phyloP scores from a whole-genome alignment of 257 asterid species.

The Solanum chmielewskii region DNA sequence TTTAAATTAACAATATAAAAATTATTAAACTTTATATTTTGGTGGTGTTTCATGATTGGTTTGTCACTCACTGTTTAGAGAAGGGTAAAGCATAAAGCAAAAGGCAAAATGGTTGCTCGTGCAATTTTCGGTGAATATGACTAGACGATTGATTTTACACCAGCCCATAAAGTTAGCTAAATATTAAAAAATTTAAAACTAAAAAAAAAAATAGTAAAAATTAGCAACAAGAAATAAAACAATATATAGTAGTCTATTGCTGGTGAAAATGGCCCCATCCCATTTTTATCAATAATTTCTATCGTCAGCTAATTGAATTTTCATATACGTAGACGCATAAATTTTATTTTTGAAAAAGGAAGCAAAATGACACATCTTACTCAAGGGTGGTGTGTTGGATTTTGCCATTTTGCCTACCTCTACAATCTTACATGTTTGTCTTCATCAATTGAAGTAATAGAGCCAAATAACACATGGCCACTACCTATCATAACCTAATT shows the following conservation, averaged over 20 bases:
- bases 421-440: not conserved
- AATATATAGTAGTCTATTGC: not conserved
- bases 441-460: not conserved
- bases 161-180: not conserved
- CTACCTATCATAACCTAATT: not conserved
- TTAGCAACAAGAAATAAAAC: not conserved
- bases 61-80: not conserved
- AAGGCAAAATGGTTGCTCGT: not conserved
- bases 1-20: not conserved
- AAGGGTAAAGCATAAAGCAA: not conserved
- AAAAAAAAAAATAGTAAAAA: not conserved
- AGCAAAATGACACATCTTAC: not conserved
- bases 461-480: not conserved
- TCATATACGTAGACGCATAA: not conserved
- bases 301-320: not conserved
- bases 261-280: slow-evolving; percentile 4
- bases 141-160: slow-evolving; percentile 3
- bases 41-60: not conserved
- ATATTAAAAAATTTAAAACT: not conserved
- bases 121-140: slow-evolving; percentile 5
- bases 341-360: not conserved
- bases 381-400: not conserved
- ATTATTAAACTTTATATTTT: not conserved
- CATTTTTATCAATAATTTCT: not conserved
- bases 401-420: not conserved